These are phyloP conservation scores for Sphagnum magellanicum DNA, from an alignment of 228 moss, liverwort and hornwort genomes.

Conservation along the genomic window DNA sequence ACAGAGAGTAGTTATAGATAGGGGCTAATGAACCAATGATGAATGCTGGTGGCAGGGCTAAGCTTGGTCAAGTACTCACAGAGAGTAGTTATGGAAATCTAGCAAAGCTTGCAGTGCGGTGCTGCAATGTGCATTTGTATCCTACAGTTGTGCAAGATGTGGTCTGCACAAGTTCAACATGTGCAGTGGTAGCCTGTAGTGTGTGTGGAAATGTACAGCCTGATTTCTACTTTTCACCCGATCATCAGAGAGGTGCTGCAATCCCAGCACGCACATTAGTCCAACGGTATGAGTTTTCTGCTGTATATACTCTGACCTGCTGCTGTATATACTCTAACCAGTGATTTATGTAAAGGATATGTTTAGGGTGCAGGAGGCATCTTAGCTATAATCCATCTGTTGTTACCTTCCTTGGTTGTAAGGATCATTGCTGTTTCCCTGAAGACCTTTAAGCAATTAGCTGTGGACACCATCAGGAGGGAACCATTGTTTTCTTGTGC, in stretches of 20 bases:
- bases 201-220: constrained; percentile 6
- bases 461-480: too few relatives aligned
- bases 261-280: constrained; percentile 24
- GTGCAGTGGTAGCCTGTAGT: constrained; percentile 51
- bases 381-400: too few relatives aligned
- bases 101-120: constrained; percentile 53
- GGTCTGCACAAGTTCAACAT: constrained; percentile 47
- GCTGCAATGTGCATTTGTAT: constrained; percentile 55
- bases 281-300: constrained; percentile 26
- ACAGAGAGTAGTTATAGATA: constrained; percentile 50
- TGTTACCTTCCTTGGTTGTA: too few relatives aligned
- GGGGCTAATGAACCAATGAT: background rate
- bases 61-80: constrained; percentile 73
- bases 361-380: too few relatives aligned
- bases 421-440: too few relatives aligned
- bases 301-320: background rate
- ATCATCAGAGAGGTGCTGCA: constrained; percentile 18
- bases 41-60: constrained; percentile 37
- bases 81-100: constrained; percentile 54
- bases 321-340: background rate
- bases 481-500: too few relatives aligned
- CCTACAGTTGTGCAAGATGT: constrained; percentile 29
- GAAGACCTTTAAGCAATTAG: too few relatives aligned
- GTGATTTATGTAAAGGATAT: background rate
- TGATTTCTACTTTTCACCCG: constrained; percentile 2